These are phyloP conservation scores for Hamiltosporidium magnivora DNA, from an alignment of 371 early-diverging fungal species.

Conservation along the genomic window DNA sequence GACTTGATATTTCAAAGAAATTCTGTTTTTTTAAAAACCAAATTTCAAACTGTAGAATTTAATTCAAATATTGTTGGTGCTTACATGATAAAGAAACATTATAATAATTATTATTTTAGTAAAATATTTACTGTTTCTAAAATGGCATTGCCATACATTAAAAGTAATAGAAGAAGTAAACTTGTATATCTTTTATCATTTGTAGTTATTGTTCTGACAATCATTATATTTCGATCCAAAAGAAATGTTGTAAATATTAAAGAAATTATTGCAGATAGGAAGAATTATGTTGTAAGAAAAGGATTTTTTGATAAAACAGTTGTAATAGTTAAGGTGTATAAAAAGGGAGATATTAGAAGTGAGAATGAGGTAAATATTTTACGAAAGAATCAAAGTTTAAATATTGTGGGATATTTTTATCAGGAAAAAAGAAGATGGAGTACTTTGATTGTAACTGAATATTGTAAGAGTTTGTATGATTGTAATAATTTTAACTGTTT, in stretches of 20 bases:
- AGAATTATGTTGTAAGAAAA: background rate
- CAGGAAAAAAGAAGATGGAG: background rate
- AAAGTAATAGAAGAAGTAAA: background rate
- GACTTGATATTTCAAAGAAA: background rate
- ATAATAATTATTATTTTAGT: background rate
- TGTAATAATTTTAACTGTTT: background rate
- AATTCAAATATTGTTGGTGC: slow-evolving; percentile 1
- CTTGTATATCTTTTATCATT: background rate
- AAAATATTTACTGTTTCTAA: background rate
- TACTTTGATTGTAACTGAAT: background rate
- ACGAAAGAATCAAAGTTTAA: background rate
- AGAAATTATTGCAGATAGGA: background rate
- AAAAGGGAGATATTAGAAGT: background rate
- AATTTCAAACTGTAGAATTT: background rate
- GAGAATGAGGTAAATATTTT: slow-evolving; percentile 1
- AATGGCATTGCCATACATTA: background rate
- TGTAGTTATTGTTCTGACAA: background rate
- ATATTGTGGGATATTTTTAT: slow-evolving; percentile 8
- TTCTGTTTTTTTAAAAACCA: background rate
- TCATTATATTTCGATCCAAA: background rate
- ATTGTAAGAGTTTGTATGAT: background rate
- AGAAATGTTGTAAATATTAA: background rate
- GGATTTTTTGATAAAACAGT: slow-evolving; percentile 3
- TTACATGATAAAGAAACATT: background rate
- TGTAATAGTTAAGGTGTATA: slow-evolving; percentile 1